Percentiles rank a stretch among this genome's conserved stretches.
Evolutionary conservation across 495 filamentous ascomycete species (phyloP).

Genomic region (Amorphotheca resinae): DNA sequence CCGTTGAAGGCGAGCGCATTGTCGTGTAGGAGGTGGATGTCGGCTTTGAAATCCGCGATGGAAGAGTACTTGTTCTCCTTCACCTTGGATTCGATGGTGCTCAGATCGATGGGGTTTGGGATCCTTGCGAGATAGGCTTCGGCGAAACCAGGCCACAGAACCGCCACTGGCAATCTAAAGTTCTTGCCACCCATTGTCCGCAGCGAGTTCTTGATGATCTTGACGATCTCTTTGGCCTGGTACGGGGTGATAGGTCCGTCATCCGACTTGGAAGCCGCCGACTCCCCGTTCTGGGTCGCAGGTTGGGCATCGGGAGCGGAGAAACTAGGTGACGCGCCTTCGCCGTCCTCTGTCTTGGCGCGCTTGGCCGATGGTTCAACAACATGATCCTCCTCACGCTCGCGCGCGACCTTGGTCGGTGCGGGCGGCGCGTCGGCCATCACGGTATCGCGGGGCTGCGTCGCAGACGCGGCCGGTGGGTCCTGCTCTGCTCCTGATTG

Average conservation of each 20-base stretch:
- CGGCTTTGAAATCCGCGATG: slow-evolving; percentile 51
- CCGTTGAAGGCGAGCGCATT: slow-evolving; percentile 82
- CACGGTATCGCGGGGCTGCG: slow-evolving; percentile 8
- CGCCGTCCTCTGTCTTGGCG: slow-evolving; percentile 45
- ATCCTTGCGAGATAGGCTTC: slow-evolving; percentile 61
- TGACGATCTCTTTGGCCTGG: slow-evolving; percentile 33
- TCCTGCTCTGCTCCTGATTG: neutral
- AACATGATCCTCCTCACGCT: slow-evolving; percentile 53
- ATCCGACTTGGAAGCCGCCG: slow-evolving; percentile 15
- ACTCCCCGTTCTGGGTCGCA: slow-evolving; percentile 9
- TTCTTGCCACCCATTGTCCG: slow-evolving; percentile 62
- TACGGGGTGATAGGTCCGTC: slow-evolving; percentile 30
- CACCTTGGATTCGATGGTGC: slow-evolving; percentile 66
- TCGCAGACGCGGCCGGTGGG: neutral
- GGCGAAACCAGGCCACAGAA: slow-evolving; percentile 35
- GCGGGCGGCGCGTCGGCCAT: slow-evolving; percentile 16
- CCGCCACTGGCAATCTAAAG: slow-evolving; percentile 62
- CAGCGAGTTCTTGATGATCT: slow-evolving; percentile 57
- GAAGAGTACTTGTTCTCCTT: slow-evolving; percentile 50
- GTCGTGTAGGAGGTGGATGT: slow-evolving; percentile 60
- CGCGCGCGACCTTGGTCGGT: slow-evolving; percentile 49
- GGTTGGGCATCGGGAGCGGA: slow-evolving; percentile 1
- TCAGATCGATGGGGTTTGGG: slow-evolving; percentile 68
- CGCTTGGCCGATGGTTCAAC: slow-evolving; percentile 73
- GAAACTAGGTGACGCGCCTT: neutral